Conservation (phyloP, 208 protist species). For the Polymyxa betae region DNA sequence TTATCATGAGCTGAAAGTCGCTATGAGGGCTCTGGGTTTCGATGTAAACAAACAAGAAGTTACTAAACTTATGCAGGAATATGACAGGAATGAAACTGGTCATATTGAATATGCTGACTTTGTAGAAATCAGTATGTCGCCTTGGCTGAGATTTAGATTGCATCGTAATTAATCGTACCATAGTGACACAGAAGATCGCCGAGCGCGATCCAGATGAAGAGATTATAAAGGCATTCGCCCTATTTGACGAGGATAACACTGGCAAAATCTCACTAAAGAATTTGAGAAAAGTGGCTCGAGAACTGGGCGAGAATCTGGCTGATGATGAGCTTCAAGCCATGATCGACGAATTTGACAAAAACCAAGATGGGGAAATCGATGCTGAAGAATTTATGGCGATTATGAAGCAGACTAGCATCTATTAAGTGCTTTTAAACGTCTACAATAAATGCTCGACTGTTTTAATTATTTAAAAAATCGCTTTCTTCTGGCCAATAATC, state of each 20-base stretch:
- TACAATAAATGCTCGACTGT: too few relatives aligned
- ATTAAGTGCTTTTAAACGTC: too few relatives aligned
- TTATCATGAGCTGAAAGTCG: conserved; percentile 76
- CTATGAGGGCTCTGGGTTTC: conserved; percentile 72
- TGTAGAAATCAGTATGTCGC: conserved; percentile 60
- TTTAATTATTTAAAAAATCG: too few relatives aligned
- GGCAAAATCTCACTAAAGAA: conserved; percentile 73
- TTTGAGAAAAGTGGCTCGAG: conserved; percentile 68
- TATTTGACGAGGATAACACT: conserved; percentile 76
- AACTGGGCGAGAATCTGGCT: conserved; percentile 87
- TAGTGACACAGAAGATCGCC: conserved; percentile 69
- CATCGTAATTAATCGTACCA: not conserved
- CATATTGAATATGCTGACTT: conserved; percentile 60
- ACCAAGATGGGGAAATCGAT: conserved; percentile 87
- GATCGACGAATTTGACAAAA: conserved; percentile 93
- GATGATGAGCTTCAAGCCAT: conserved; percentile 95
- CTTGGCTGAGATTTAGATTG: not conserved
- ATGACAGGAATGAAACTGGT: conserved; percentile 67
- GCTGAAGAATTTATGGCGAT: conserved; percentile 91
- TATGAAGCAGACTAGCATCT: conserved; percentile 76
- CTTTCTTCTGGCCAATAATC: too few relatives aligned
- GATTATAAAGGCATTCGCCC: conserved; percentile 73
- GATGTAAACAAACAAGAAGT: conserved; percentile 74
- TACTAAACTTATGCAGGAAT: conserved; percentile 68
- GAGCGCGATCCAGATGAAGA: conserved; percentile 72